Base-by-base conservation (phyloP, 805 yeast genomes). In the Ogataea wickerhamii region DNA sequence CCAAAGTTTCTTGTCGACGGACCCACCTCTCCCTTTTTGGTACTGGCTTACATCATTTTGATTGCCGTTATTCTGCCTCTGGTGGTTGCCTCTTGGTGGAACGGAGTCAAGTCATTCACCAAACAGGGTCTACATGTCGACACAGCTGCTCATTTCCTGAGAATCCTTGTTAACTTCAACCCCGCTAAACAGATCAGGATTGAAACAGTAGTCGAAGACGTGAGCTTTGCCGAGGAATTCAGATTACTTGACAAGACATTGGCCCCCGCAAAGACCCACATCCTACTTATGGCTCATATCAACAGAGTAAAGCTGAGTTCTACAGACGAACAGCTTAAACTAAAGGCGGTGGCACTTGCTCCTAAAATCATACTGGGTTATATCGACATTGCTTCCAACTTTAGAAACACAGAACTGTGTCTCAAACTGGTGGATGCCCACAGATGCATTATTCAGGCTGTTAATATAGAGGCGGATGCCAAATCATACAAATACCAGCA, bases 1-100 rank as follows among this genome's bases (percentile, higher is more conserved):
- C 99, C 99, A 22, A 80, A 83, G 58, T 87, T 86, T 64, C 71
- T 93, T 44, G 85, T 94, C 21, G 96, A 87, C 47, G 88, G 94
- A 29, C 72, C 79, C 41, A 80, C 80, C 17, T 80, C 94, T 4
- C 51, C 82, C 17, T 67, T 87, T 43, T 64, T 84, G 19, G 72
- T 82, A 12, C 60, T 75, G 2, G 48, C 72, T 4, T 93, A 93
- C 60, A 76, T 87, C 35, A 47, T 75, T 6, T 60, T 87, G 30
- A 79, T 93, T 50, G 96, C 94, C 16, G 68, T 83, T 4, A 67
- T 86, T 4, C 71, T 93, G 40, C 98, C 98, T 2, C 68, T 69
- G 37, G 61, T 84, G 32, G 98, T 94, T 21, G 84, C 87, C 28
- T 67, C 70, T 20, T 91, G 97, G 96, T 93, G 99, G 99, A 68